Base-by-base conservation (phyloP, 371 early-diverging fungal species). In the Zychaea mexicana region DNA sequence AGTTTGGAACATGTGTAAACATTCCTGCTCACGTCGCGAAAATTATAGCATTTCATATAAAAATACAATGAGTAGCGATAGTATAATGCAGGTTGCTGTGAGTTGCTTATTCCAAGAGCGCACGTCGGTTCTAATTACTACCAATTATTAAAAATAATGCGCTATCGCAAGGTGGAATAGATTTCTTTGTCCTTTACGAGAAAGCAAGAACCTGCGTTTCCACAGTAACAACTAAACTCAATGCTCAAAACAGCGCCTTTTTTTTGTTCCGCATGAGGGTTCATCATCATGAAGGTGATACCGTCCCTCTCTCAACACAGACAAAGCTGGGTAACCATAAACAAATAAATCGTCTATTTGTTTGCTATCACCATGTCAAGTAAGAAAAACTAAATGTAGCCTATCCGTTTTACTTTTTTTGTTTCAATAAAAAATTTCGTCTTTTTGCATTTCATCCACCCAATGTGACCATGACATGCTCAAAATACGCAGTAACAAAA, bases 1-100 rank as follows among this genome's bases (percentile, higher is more conserved):
- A 49, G 49, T 49, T 49, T 49, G 49, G 49, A 49, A 49, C 22
- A 49, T 13, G 13, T 49, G 49, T 49, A 49, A 49, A 49, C 49
- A 49, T 45, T 49, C 22, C 13, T 49, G 10, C 24, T 42, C 42
- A n/a, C n/a, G n/a, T 42, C 13, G 13, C 42, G 7, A 12, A 6
- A 49, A 49, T 17, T 4, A 49, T 12, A 49, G n/a, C 22, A n/a
- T 49, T 49, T 8, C 26, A 49, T 24, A 42, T 12, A 42, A 42
- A 13, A 42, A 17, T 33, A 42, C n/a, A 42, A 42, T 42, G 42
- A 42, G 42, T n/a, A n/a, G 33, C 33, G 5, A 33, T 33, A 33
- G 33, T 33, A n/a, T n/a, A n/a, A n/a, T n/a, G n/a, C n/a, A n/a
- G n/a, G n/a, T n/a, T n/a, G n/a, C n/a, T n/a, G n/a, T n/a, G n/a